Conservation (phyloP, 148 eudicot species). For the Selenicereus undatus region DNA sequence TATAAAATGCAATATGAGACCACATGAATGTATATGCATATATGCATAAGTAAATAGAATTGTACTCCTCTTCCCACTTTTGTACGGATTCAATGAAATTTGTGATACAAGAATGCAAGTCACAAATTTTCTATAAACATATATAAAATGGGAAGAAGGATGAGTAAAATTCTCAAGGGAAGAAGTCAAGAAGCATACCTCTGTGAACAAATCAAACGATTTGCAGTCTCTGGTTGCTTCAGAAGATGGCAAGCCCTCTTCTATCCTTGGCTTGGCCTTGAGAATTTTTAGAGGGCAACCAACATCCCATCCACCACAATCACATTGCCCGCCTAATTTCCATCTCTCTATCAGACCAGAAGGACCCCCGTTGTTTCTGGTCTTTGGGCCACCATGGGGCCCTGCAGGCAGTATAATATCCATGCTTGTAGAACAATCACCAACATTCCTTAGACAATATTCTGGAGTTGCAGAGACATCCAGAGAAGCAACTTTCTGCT, state of each 20-base stretch:
- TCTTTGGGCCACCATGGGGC: conserved; percentile 73
- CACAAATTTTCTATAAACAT: background rate
- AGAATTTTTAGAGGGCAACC: conserved; percentile 77
- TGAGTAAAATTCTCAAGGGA: background rate
- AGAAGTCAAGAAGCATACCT: conserved; percentile 35
- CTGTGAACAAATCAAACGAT: conserved; percentile 44
- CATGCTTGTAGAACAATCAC: conserved; percentile 49
- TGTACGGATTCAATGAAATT: background rate
- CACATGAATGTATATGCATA: no score
- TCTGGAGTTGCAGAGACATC: conserved; percentile 23
- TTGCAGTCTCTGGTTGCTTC: conserved; percentile 39
- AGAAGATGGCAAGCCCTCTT: conserved; percentile 25
- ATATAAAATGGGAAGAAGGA: background rate
- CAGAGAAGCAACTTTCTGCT: conserved; percentile 21
- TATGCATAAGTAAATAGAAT: no score
- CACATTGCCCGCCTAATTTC: conserved; percentile 66
- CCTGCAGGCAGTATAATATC: conserved; percentile 65
- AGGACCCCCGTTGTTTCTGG: conserved; percentile 47
- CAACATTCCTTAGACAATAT: conserved; percentile 19
- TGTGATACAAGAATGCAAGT: background rate
- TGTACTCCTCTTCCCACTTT: no score
- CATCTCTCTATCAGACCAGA: conserved; percentile 69
- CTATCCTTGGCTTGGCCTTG: conserved; percentile 30
- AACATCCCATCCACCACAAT: conserved; percentile 97
- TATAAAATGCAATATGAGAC: no score